Base-by-base conservation (phyloP, 148 eudicot species). In the Simmondsia chinensis region DNA sequence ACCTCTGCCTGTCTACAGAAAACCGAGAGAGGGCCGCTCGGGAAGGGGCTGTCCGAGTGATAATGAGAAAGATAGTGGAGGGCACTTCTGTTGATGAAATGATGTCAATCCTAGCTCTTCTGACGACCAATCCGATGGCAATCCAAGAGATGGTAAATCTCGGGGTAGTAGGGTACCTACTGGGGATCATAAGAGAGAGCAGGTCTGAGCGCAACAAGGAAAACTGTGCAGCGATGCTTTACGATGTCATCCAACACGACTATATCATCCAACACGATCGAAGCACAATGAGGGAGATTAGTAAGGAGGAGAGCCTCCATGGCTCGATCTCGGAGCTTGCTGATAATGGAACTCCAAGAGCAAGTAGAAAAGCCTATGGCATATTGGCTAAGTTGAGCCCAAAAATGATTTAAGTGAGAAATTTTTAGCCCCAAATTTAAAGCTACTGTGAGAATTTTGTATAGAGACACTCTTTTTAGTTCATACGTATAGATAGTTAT, bases 341-440 rank as follows among this genome's bases (percentile, higher is more conserved):
- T 19, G 56, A 63, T 44, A 57, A 79, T 43, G 97, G 97, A 26
- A 84, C 87, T 26, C 66, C 82, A 4, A 76, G 97, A 49, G 95
- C 97, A 0, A 76, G 70, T 75, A 81, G 97, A 41, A 89, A 89
- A 66, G 97, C 95, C 11, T 73, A 33, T 51, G 73, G 76, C 33
- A 74, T 89, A 22, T 71, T 89, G 9, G 87, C 81, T 18, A 72
- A 80, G 48, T 23, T 89, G 36, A 76, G n/a, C n/a, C n/a, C n/a
- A n/a, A n/a, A n/a, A n/a, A n/a, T n/a, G n/a, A n/a, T n/a, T n/a
- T n/a, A n/a, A n/a, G n/a, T n/a, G n/a, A n/a, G n/a, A n/a, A n/a
- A n/a, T n/a, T n/a, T n/a, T n/a, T n/a, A n/a, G n/a, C 3, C 30
- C n/a, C n/a, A n/a, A n/a, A n/a, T n/a, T n/a, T n/a, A n/a, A n/a